Evolutionary conservation across 75 land plant genomes (phyloP).

Genomic region (Cupressus sempervirens): DNA sequence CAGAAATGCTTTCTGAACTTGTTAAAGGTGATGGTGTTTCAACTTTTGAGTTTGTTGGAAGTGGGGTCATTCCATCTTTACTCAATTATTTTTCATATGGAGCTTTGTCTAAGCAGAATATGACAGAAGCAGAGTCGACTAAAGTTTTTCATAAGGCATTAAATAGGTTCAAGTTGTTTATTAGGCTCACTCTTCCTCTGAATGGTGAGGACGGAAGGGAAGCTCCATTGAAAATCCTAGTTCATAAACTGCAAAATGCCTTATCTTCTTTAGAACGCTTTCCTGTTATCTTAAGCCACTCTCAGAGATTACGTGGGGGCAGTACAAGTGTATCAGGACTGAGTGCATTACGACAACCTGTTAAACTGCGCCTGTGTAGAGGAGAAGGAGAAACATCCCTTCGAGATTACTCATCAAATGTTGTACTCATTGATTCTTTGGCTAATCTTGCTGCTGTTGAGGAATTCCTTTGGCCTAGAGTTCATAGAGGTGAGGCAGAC

Average conservation of each 20-base stretch:
- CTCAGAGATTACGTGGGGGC: slow-evolving; percentile 19
- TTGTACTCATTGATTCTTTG: slow-evolving; percentile 43
- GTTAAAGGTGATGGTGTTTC: slow-evolving; percentile 47
- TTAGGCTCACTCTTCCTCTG: slow-evolving; percentile 17
- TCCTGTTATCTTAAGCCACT: slow-evolving; percentile 46
- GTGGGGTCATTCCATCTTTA: slow-evolving; percentile 62
- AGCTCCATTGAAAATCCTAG: slow-evolving; percentile 33
- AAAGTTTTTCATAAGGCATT: slow-evolving; percentile 12
- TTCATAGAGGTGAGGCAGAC: slow-evolving; percentile 14
- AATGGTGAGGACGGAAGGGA: slow-evolving; percentile 10
- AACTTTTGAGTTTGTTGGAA: slow-evolving; percentile 73
- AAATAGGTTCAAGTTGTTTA: slow-evolving; percentile 46
- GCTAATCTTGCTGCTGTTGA: slow-evolving; percentile 49
- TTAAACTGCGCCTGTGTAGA: slow-evolving; percentile 52
- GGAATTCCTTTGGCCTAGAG: slow-evolving; percentile 52
- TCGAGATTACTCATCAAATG: slow-evolving; percentile 30
- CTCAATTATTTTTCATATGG: slow-evolving; percentile 52
- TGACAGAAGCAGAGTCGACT: neutral
- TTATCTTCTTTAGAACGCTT: slow-evolving; percentile 61
- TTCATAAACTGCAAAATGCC: slow-evolving; percentile 57
- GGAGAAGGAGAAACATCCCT: slow-evolving; percentile 42
- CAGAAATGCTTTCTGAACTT: slow-evolving; percentile 40
- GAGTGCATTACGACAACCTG: slow-evolving; percentile 32
- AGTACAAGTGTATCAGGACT: slow-evolving; percentile 37
- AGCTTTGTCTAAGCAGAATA: slow-evolving; percentile 12